Percentiles rank a stretch among this genome's conserved stretches.
These are phyloP conservation scores for Komagataella pastoris DNA, from an alignment of 805 yeast species.

Conservation along the genomic window DNA sequence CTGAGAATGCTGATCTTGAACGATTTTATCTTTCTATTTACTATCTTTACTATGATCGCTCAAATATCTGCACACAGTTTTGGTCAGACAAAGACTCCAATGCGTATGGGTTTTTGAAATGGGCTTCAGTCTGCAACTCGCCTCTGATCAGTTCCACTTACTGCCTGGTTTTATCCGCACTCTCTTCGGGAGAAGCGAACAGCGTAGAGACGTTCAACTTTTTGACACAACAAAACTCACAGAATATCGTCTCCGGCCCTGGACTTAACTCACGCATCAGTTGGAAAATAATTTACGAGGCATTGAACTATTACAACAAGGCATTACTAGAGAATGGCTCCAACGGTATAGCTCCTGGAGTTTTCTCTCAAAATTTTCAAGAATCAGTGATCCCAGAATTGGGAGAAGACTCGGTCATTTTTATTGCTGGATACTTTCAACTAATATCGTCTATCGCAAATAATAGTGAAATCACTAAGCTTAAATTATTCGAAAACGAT, in stretches of 20 bases:
- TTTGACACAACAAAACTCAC: conserved; percentile 19
- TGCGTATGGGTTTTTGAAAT: conserved; percentile 67
- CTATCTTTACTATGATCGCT: conserved; percentile 52
- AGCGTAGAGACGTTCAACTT: conserved; percentile 39
- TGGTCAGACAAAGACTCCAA: conserved; percentile 61
- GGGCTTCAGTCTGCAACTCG: conserved; percentile 76
- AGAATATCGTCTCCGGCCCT: conserved; percentile 4
- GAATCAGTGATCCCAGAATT: conserved; percentile 29
- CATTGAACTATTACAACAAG: conserved; percentile 17
- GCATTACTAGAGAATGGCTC: conserved; percentile 9
- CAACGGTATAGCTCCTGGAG: background rate
- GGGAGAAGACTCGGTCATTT: conserved; percentile 69
- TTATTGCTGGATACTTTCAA: conserved; percentile 61
- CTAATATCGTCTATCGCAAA: conserved; percentile 41
- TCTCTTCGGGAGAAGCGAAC: conserved; percentile 47
- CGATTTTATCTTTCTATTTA: conserved; percentile 69
- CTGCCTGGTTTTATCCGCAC: conserved; percentile 64
- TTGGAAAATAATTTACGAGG: conserved; percentile 22
- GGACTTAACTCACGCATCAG: conserved; percentile 12
- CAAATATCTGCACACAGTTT: conserved; percentile 40
- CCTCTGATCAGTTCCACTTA: conserved; percentile 75
- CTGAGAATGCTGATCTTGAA: conserved; percentile 76
- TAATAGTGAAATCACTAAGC: conserved; percentile 20
- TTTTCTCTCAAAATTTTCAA: background rate
- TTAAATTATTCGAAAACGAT: conserved; percentile 19